Evolutionary conservation across 345 rosid species (phyloP), one percentile per base, ranked within the genome.

Genomic region (Noccaea bulbosa): DNA sequence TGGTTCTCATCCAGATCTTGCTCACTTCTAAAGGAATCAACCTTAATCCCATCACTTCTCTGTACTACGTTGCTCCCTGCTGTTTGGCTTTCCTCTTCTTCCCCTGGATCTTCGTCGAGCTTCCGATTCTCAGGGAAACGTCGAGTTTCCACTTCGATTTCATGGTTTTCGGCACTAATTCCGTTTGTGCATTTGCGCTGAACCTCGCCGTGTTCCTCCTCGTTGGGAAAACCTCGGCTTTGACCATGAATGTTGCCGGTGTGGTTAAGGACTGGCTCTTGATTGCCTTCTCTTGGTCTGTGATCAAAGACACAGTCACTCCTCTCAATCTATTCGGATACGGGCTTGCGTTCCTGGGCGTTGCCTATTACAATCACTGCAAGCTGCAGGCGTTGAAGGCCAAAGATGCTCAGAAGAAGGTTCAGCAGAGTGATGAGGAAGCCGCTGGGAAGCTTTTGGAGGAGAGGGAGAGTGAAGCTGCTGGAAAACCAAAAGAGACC

Each of bases 161-260:
- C 79, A 77, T 79, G 1, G 75, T 93, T 27, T 93, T 93, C 15
- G 98, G 98, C 5, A 87, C 98, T 61, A 93, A 93, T 66, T 89
- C 97, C 0, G 0, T 91, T 1, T 93, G 98, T 48, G 97, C 98
- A 4, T 93, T 93, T 12, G 98, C 97, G 0, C 65, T 93, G 83
- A 93, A 93, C 70, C 90, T 91, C 0, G 98, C 97, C 4, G 98
- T 93, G 74, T 93, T 93, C 84, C 77, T 93, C 65, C 91, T 93
- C 7, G 97, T 93, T 7, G 98, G 98, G 5, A 93, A 93, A 76
- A 93, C 98, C 10, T 93, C 98, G 0, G 98, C 98, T 9, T 76
- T 93, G 77, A 91, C 98, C 4, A 93, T 93, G 98, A 93, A 93
- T 74, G 98, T 93, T 41, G 98, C 98, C 40, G 98, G 98, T 49